Evolutionary conservation across 371 early-diverging fungal species (phyloP).

Genomic region (Mortierella sp.): DNA sequence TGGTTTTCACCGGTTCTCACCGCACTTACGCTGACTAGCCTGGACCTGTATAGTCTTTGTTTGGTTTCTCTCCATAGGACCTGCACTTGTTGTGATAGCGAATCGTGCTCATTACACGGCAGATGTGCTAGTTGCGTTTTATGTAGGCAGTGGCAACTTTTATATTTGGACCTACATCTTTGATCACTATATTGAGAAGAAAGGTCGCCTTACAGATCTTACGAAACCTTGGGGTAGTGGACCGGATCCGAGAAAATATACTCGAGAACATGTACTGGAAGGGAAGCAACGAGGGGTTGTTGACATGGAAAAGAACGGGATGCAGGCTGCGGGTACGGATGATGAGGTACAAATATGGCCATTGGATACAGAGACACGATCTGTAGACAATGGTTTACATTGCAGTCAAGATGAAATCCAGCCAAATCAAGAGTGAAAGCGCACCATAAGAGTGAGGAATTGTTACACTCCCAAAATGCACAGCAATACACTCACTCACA

Average conservation of each 20-base stretch:
- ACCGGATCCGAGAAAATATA: too few species aligned
- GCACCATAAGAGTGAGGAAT: too few species aligned
- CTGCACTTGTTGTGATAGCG: slow-evolving; percentile 63
- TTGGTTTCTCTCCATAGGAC: slow-evolving; percentile 60
- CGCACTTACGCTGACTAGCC: slow-evolving; percentile 37
- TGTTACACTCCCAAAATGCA: too few species aligned
- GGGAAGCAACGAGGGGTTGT: too few species aligned
- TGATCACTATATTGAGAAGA: slow-evolving; percentile 37
- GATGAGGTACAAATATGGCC: too few species aligned
- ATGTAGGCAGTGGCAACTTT: slow-evolving; percentile 63
- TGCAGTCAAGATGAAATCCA: too few species aligned
- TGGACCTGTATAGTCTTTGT: slow-evolving; percentile 51
- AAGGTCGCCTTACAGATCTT: slow-evolving; percentile 26
- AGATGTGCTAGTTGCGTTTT: slow-evolving; percentile 67
- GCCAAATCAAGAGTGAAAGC: too few species aligned
- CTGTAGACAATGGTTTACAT: too few species aligned
- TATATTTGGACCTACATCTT: slow-evolving; percentile 51
- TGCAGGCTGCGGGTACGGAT: too few species aligned
- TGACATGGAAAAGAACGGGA: too few species aligned
- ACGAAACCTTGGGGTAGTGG: slow-evolving; percentile 33
- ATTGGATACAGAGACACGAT: background rate
- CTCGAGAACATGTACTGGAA: too few species aligned
- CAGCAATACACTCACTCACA: too few species aligned
- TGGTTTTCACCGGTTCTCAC: slow-evolving; percentile 45
- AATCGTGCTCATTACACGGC: slow-evolving; percentile 72